Base-by-base conservation (phyloP, 2,329 filamentous ascomycete genomes). In the Cercospora beticola region DNA sequence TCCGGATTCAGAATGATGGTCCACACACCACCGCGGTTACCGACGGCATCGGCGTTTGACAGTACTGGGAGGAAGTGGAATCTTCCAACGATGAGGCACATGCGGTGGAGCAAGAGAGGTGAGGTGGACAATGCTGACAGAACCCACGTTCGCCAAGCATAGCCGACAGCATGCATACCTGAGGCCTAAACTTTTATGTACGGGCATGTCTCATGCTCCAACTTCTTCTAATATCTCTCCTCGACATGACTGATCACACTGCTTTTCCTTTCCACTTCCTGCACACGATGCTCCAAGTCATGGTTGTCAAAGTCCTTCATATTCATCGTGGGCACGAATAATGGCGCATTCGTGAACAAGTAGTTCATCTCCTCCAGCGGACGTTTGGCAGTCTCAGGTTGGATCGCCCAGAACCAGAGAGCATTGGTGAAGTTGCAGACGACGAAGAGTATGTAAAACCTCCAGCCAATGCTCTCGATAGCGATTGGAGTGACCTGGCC, bases 381-480 rank as follows among this genome's bases (percentile, higher is more conserved):
- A 16, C 88, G 81, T 72, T 85, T 86, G 64, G 85, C 85, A 0
- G 89, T 92, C 79, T 91, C 89, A 0, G 89, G 89, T 49, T 91
- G 82, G 61, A 91, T 78, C 2, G 62, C 66, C 71, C 72, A 92
- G 82, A 92, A 92, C 81, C 89, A 90, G 31, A 89, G 30, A 0
- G 87, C 87, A 71, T 90, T 90, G 28, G 87, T 89, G 74, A 90
- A 87, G 77, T 92, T 92, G 78, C 89, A 90, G 33, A 91, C 80
- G 75, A 92, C 81, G 68, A 90, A 91, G 14, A 91, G 75, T 64
- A 87, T 81, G 75, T 89, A 90, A 76, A 81, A 89, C 54, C 77
- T 80, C 77, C 85, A 90, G 5, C 84, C 82, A n/a, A 87, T 81
- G 18, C 78, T 78, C 3, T 79, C 78, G 79, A 90, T 86, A 1